A percentile compares a stretch with the other conserved stretches of the same genome.
These are phyloP conservation scores for Cyanidioschyzon merolae DNA, from an alignment of 23 red algal genomes.

Conservation along the genomic window DNA sequence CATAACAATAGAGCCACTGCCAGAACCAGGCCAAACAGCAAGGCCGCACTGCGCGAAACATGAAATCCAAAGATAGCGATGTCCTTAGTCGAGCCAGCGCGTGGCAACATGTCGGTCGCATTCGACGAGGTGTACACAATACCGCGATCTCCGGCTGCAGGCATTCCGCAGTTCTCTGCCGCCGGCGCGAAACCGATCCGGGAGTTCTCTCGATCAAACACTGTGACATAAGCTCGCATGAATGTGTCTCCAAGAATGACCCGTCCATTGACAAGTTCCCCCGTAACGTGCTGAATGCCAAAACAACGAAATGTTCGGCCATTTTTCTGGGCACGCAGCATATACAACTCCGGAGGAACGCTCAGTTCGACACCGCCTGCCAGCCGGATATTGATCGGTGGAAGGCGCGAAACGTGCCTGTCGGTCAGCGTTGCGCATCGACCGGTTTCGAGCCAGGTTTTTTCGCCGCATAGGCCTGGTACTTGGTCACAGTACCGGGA, in stretches of 20 bases:
- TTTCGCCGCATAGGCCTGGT: slow-evolving; percentile 37
- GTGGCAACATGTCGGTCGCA: not conserved
- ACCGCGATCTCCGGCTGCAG: not conserved
- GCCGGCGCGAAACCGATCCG: slow-evolving; percentile 57
- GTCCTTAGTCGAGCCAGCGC: not conserved
- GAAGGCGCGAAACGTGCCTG: slow-evolving; percentile 40
- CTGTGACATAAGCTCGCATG: slow-evolving; percentile 69
- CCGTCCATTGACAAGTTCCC: slow-evolving; percentile 41
- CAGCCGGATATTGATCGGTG: slow-evolving; percentile 33
- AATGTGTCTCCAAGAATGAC: slow-evolving; percentile 84
- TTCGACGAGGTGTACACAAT: not conserved
- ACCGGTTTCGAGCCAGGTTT: slow-evolving; percentile 63
- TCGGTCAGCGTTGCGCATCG: slow-evolving; percentile 52
- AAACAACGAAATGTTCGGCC: slow-evolving; percentile 64
- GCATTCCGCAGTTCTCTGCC: not conserved
- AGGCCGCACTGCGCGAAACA: not conserved
- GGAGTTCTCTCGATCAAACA: slow-evolving; percentile 70
- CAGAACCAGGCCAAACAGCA: not conserved
- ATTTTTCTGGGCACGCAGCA: slow-evolving; percentile 44
- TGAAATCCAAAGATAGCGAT: not conserved
- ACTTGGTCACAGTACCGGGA: slow-evolving; percentile 36
- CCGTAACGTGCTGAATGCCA: slow-evolving; percentile 59
- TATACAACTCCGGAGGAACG: slow-evolving; percentile 60
- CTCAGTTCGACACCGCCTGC: slow-evolving; percentile 37
- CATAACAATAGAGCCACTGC: not conserved